Evolutionary conservation across 495 filamentous ascomycete species (phyloP).

Genomic region (Penicillium cataractarum): DNA sequence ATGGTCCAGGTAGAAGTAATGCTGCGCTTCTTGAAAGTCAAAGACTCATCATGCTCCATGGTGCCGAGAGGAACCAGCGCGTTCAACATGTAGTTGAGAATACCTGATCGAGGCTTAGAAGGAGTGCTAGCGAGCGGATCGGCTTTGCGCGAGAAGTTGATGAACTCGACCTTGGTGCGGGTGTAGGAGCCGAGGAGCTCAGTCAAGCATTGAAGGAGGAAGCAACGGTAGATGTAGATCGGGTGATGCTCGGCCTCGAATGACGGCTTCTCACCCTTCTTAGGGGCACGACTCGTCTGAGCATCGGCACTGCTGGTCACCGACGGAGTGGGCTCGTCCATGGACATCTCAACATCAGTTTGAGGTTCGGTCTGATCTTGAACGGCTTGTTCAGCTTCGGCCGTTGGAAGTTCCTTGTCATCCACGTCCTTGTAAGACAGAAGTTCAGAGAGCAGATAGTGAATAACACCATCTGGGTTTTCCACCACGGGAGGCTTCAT

Average conservation of each 20-base stretch:
- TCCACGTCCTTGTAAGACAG: constrained; percentile 90
- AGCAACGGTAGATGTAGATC: constrained; percentile 95
- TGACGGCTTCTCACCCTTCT: constrained; percentile 71
- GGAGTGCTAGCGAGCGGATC: constrained; percentile 82
- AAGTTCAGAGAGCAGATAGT: constrained; percentile 93
- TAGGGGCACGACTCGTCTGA: constrained; percentile 36
- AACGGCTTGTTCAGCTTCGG: constrained; percentile 52
- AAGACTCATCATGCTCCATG: constrained; percentile 72
- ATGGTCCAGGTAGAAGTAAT: constrained; percentile 84
- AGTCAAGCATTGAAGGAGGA: constrained; percentile 89
- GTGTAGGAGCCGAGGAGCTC: constrained; percentile 94
- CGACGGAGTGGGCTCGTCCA: constrained; percentile 43
- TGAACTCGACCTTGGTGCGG: constrained; percentile 95
- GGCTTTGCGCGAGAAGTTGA: constrained; percentile 93
- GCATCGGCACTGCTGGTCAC: constrained; percentile 39
- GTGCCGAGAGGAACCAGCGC: constrained; percentile 79
- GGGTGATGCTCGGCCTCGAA: constrained; percentile 95
- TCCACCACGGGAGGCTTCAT: constrained; percentile 84
- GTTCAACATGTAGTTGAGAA: constrained; percentile 91
- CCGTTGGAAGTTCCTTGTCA: constrained; percentile 63
- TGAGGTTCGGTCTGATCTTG: constrained; percentile 43
- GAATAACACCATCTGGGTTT: constrained; percentile 92
- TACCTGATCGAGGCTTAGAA: constrained; percentile 88
- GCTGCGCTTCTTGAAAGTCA: constrained; percentile 77
- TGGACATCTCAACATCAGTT: constrained; percentile 56